Evolutionary conservation across 352 stramenopile genomes (phyloP).

Genomic region (Pythium dissimile): DNA sequence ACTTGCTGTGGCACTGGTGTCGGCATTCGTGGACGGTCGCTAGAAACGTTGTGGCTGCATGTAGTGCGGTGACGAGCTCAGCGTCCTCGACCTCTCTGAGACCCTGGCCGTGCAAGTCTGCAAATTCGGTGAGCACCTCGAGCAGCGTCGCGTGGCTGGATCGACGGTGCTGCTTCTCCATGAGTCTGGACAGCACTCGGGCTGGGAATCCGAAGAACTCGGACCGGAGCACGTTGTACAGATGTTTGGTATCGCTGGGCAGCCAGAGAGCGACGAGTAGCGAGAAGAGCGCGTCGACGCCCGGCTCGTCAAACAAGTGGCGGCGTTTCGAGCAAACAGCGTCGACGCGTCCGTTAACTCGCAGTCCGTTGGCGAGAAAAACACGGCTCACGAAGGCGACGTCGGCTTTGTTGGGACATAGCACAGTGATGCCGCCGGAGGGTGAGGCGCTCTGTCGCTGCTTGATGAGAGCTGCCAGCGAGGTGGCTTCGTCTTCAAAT

Average conservation of each 20-base stretch:
- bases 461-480: background rate
- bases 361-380: constrained; percentile 6
- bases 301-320: constrained; percentile 57
- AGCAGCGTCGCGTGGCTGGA: constrained; percentile 44
- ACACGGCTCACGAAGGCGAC: constrained; percentile 4
- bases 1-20: constrained; percentile 24
- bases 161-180: constrained; percentile 49
- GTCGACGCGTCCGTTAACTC: constrained; percentile 1
- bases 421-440: constrained; percentile 1
- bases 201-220: constrained; percentile 54
- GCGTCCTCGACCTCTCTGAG: background rate
- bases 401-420: constrained; percentile 18
- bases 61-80: constrained; percentile 15
- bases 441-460: background rate
- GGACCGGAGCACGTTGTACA: constrained; percentile 79
- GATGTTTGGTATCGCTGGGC: constrained; percentile 62
- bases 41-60: constrained; percentile 17
- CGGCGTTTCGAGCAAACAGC: background rate
- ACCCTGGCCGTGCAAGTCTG: constrained; percentile 25
- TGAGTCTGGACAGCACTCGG: constrained; percentile 52
- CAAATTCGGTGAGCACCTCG: constrained; percentile 47
- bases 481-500: constrained; percentile 3
- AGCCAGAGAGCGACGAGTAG: constrained; percentile 61
- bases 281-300: constrained; percentile 61
- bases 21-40: constrained; percentile 44